Evolutionary conservation across 495 filamentous ascomycete genomes (phyloP).

Genomic region (Tuber indicum): DNA sequence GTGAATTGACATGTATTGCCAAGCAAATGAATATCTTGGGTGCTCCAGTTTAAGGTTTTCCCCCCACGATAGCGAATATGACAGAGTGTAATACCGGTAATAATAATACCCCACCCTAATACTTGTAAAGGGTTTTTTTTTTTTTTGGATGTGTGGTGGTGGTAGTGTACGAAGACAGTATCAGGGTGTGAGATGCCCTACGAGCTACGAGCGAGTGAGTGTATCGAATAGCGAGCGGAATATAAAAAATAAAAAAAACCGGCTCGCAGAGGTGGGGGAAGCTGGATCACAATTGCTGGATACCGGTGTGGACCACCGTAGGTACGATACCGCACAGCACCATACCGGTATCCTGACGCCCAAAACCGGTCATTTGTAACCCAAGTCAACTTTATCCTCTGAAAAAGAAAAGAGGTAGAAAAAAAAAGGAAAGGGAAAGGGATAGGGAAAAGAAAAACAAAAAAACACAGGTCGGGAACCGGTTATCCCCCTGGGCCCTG

Average conservation of each 20-base stretch:
- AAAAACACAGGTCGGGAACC: no score
- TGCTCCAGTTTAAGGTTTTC: no score
- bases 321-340: no score
- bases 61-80: not conserved
- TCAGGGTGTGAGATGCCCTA: not conserved
- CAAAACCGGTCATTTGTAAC: not conserved
- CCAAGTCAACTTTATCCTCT: not conserved
- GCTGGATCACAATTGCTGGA: not conserved
- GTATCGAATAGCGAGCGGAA: not conserved
- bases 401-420: no score
- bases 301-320: not conserved
- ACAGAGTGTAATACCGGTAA: not conserved
- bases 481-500: no score
- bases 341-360: not conserved
- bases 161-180: not conserved
- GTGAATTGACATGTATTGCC: no score
- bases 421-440: no score
- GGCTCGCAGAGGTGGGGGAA: not conserved
- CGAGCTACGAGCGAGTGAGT: not conserved
- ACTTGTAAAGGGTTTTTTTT: not conserved
- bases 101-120: not conserved
- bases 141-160: not conserved
- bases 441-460: no score
- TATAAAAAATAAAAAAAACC: not conserved
- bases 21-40: no score